Base-by-base conservation (phyloP, 257 asterid genomes). In the Forsythia suspensa region DNA sequence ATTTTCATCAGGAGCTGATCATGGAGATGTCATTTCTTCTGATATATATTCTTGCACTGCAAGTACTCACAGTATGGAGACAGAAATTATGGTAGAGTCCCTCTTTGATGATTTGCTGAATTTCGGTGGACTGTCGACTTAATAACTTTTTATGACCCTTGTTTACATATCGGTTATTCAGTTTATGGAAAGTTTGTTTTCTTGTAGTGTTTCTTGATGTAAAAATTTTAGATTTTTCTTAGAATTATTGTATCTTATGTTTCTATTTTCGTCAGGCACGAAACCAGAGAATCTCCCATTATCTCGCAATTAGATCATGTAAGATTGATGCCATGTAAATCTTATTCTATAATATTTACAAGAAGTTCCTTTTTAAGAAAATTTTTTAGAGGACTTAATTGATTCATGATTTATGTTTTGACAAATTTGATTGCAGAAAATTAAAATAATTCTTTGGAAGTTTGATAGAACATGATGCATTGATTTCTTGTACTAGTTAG, bases 21-120 rank as follows among this genome's bases (percentile, higher is more conserved):
- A 37, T 37, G 80, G 72, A 72, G 84, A 85, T 67, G 81, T 55
- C 29, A 16, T 80, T 4, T 76, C 85, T 5, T 70, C 84, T 6
- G 89, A 80, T 42, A 83, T 80, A 3, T 71, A 77, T 69, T 86
- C 90, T 10, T 87, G 85, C 69, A 76, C 86, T 11, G 77, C 83
- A 0, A 87, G 88, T 81, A 84, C 76, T 42, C 80, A 37, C 41
- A 82, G 55, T 8, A 38, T 80, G 67, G 82, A 82, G 6, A 61
- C 82, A 57, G 82, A 61, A 8, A 57, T 70, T 11, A 59, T 80
- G 81, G 75, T 66, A 40, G 77, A 9, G 42, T 73, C 75, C n/a
- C 43, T 57, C 66, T 77, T 85, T 44, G 83, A 77, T 2, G 84
- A 81, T 20, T 79, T 74, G 44, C 75, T 21, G 79, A 77, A 15